Conservation (phyloP, 352 stramenopile genomes). For the Phytopythium vexans region DNA sequence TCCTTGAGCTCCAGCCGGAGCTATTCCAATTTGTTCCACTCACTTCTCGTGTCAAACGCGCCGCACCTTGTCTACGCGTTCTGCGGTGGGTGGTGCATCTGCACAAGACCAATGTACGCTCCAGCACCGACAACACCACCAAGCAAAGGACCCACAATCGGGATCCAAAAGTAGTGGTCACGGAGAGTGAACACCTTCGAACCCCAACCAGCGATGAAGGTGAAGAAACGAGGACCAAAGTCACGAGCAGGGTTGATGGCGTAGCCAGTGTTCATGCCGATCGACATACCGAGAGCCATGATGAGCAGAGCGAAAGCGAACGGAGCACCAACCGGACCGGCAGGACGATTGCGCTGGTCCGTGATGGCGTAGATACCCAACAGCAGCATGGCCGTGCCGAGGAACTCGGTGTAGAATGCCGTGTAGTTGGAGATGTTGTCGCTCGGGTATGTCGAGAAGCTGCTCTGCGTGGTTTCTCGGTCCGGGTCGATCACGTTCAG, state of each 20-base stretch:
- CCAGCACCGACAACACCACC: conserved; percentile 18
- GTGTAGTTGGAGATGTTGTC: conserved; percentile 35
- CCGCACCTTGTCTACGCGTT: not conserved
- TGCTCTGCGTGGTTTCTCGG: conserved; percentile 25
- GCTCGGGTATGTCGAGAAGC: conserved; percentile 44
- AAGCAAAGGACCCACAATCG: conserved; percentile 25
- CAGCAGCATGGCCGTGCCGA: conserved; percentile 51
- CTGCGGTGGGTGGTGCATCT: conserved; percentile 45
- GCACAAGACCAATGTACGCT: conserved; percentile 18
- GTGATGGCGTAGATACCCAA: conserved; percentile 46
- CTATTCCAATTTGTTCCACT: not conserved
- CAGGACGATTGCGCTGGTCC: conserved; percentile 37
- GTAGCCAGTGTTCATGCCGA: too few species aligned
- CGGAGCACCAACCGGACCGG: conserved; percentile 20
- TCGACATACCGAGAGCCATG: conserved; percentile 45
- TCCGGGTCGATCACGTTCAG: conserved; percentile 44
- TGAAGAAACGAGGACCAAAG: too few species aligned
- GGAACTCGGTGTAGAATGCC: conserved; percentile 51
- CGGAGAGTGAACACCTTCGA: too few species aligned
- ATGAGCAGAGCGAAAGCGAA: conserved; percentile 41
- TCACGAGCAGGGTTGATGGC: too few species aligned
- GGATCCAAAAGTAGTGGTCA: conserved; percentile 54
- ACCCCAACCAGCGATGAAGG: too few species aligned
- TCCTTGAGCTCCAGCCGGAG: too few species aligned
- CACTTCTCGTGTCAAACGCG: not conserved